Base-by-base conservation (phyloP, 1,284 basidiomycete genomes). In the Cystobasidium slooffiae region DNA sequence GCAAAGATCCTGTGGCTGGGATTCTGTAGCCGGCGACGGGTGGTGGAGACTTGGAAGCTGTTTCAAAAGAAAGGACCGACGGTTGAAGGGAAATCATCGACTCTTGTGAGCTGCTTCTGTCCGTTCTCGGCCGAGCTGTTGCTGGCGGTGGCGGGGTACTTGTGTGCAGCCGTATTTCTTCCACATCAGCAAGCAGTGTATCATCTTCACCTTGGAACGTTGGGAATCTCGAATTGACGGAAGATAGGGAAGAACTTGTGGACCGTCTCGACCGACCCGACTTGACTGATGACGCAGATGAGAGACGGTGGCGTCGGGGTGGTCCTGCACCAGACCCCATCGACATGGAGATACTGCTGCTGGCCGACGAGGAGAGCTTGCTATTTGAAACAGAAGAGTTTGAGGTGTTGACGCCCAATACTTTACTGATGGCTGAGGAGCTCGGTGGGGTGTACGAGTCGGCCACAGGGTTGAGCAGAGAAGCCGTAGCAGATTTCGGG, bases 11-110 rank as follows among this genome's bases (percentile, higher is more conserved):
- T 3, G 70, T 66, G 7, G 70, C 70, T 12, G 70, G 70, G 1
- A 73, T 43, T n/a, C 70, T 20, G 37, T 62, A 73, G 6, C 70
- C 70, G 22, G 70, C 70, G 16, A 73, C 59, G 22, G 70, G 70
- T n/a, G 70, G 49, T 9, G 66, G 66, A 46, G 51, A 39, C 44
- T 47, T 43, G 37, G 66, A 7, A 18, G 44, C 37, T 22, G 69
- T 62, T 43, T 72, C 59, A 39, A 64, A 24, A 24, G 69, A 53
- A 47, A 53, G 10, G 20, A 61, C 52, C 20, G 69, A 46, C 9
- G 46, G 49, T 41, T 63, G 59, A 14, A 63, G 59, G 24, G 39
- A 66, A 18, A 43, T 49, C 20, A 43, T 31, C 31, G 68, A 69
- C 6, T 61, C 68, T 59, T 68, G 67, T n/a, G 46, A 59, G 46